Evolutionary conservation across 345 rosid species (phyloP), one percentile per base, ranked within the genome.

Genomic region (Brassica nigra): DNA sequence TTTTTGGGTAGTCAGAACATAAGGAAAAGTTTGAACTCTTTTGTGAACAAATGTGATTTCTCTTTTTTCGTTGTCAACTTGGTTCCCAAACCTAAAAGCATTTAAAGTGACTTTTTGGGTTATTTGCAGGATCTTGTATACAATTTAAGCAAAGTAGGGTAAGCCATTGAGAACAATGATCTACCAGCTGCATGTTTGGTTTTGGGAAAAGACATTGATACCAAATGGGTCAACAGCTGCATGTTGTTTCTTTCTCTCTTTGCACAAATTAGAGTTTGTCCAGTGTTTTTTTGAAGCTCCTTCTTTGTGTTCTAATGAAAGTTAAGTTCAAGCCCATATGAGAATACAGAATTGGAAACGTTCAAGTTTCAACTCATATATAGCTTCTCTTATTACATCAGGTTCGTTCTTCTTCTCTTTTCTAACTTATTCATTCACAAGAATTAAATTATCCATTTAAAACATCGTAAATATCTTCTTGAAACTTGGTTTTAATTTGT

Each of bases 121-220:
- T 92, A 88, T 86, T 77, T 92, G 89, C 99, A 91, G 83, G 97
- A 95, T 71, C 80, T 92, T 8, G 98, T 95, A 62, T 92, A 86
- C 85, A 91, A 90, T 88, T 78, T 95, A 78, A 95, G 97, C 78
- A 87, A 90, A 91, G 90, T 90, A 54, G 99, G 96, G 16, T 89
- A 90, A 87, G 97, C 96, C 75, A 90, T 92, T 67, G 99, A 95
- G 23, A 93, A 85, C 49, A 87, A 89, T 76, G 96, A 95, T 81
- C 85, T 95, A 28, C 37, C 88, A 9, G 34, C 86, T 23, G 96
- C 98, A 20, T 78, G 85, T 78, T 83, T 89, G 20, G 96, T 93
- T 84, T 96, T 95, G 47, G 92, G 94, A 31, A 83, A 86, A 80
- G 88, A 78, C 86, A 81, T 82, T 6, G 89, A 88, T 62, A 70